Conservation (phyloP, 2,329 filamentous ascomycete species). For the Pseudogymnoascus sp. region DNA sequence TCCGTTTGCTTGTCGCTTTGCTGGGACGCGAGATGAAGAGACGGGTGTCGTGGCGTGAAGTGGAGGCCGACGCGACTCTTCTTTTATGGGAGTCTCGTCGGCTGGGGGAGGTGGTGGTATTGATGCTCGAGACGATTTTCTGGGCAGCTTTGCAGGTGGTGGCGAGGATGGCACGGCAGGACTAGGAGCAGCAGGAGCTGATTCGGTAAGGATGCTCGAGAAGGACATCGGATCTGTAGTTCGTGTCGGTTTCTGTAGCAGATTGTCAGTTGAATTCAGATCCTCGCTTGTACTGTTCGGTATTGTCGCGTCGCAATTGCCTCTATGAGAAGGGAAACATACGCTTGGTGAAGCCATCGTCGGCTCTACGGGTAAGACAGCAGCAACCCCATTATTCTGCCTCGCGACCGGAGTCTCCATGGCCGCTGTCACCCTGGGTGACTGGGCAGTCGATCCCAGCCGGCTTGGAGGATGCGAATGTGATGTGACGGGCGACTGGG, state of each 20-base stretch:
- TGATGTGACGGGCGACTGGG: conserved; percentile 41
- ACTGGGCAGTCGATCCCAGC: conserved; percentile 22
- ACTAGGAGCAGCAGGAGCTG: conserved; percentile 52
- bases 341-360: conserved; percentile 19
- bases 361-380: conserved; percentile 20
- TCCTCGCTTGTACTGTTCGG: neutral
- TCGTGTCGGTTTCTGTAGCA: conserved; percentile 59
- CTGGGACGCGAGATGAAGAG: conserved; percentile 35
- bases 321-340: conserved; percentile 13
- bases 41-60: conserved; percentile 36
- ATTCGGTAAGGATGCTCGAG: conserved; percentile 82
- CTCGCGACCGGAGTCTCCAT: conserved; percentile 44
- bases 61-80: conserved; percentile 11
- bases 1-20: conserved; percentile 32
- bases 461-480: conserved; percentile 36
- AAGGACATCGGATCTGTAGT: conserved; percentile 89
- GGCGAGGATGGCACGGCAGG: conserved; percentile 37
- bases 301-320: neutral
- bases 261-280: neutral
- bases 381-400: conserved; percentile 32
- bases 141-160: conserved; percentile 24
- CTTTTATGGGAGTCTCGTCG: conserved; percentile 19
- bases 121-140: conserved; percentile 23
- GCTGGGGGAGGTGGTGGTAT: conserved; percentile 15
- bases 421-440: conserved; percentile 24